Conservation (phyloP, 2,329 filamentous ascomycete species). For the Fusarium zealandicum region DNA sequence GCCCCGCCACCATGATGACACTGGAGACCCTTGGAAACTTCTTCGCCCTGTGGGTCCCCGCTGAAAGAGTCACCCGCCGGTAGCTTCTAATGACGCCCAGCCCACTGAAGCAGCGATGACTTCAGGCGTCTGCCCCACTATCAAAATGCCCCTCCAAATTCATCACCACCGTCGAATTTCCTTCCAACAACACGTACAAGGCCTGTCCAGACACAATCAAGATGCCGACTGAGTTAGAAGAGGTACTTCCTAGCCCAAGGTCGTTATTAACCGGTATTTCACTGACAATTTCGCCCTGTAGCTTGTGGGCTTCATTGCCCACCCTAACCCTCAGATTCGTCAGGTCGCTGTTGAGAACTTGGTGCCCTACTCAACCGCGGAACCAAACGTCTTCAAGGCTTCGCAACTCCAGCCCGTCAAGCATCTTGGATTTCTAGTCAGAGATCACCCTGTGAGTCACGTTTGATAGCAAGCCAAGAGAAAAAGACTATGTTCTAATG, state of each 20-base stretch:
- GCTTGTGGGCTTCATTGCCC: slow-evolving; percentile 92
- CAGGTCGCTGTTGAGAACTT: slow-evolving; percentile 86
- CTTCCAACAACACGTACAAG: slow-evolving; percentile 10
- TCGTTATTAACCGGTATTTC: not conserved
- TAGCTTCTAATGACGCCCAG: slow-evolving; percentile 29
- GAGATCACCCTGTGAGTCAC: slow-evolving; percentile 76
- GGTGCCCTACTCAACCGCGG: slow-evolving; percentile 77
- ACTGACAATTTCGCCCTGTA: slow-evolving; percentile 48
- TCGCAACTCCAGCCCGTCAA: slow-evolving; percentile 80
- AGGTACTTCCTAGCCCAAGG: slow-evolving; percentile 56
- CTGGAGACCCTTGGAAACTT: slow-evolving; percentile 34
- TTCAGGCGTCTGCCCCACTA: slow-evolving; percentile 41
- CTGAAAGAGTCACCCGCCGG: slow-evolving; percentile 35
- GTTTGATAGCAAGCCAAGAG: too few species aligned
- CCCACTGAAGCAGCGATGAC: slow-evolving; percentile 41
- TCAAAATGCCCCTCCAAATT: slow-evolving; percentile 40
- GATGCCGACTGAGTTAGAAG: slow-evolving; percentile 80
- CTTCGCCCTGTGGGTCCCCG: slow-evolving; percentile 36
- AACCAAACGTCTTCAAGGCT: slow-evolving; percentile 84
- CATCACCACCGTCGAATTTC: slow-evolving; percentile 33
- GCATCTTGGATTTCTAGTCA: slow-evolving; percentile 85
- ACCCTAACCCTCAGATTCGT: slow-evolving; percentile 90
- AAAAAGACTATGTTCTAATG: slow-evolving; percentile 6
- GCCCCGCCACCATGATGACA: slow-evolving; percentile 38
- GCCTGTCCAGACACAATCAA: slow-evolving; percentile 7